These are phyloP conservation scores for Licmophora abbreviata DNA, from an alignment of 108 stramenopile species.

Conservation along the genomic window DNA sequence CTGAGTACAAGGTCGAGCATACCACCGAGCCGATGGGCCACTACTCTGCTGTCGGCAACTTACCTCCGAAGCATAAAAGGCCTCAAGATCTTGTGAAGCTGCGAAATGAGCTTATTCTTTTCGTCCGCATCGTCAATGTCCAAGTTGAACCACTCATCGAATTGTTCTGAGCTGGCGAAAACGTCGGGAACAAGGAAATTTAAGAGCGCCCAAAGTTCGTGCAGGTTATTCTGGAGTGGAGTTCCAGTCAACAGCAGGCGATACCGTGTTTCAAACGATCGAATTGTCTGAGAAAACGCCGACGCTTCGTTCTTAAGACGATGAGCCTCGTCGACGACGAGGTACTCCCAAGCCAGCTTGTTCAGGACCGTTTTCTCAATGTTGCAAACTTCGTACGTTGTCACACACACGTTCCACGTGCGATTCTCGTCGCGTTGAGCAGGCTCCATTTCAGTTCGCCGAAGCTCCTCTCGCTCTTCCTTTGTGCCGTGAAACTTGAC, in stretches of 20 bases:
- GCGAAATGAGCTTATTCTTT: constrained; percentile 90
- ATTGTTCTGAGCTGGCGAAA: constrained; percentile 85
- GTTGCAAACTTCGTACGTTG: constrained; percentile 97
- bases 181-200: constrained; percentile 75
- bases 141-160: constrained; percentile 94
- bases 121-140: constrained; percentile 79
- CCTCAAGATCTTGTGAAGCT: constrained; percentile 95
- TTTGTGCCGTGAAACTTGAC: constrained; percentile 74
- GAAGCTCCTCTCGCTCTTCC: constrained; percentile 52
- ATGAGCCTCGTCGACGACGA: constrained; percentile 94
- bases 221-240: constrained; percentile 96
- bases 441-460: constrained; percentile 37
- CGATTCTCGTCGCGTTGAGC: constrained; percentile 64
- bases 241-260: constrained; percentile 96
- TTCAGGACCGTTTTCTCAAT: constrained; percentile 76
- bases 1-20: too few species aligned
- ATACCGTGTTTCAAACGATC: constrained; percentile 83
- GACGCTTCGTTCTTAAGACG: constrained; percentile 91
- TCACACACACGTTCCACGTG: constrained; percentile 90
- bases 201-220: constrained; percentile 88
- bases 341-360: constrained; percentile 91
- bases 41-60: too few species aligned
- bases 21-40: too few species aligned
- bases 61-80: constrained; percentile 99
- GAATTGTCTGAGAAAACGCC: constrained; percentile 81